Percentiles rank a stretch among this genome's conserved stretches.
These are phyloP conservation scores for Ogataea sp. DNA, from an alignment of 805 yeast genomes.

Conservation along the genomic window DNA sequence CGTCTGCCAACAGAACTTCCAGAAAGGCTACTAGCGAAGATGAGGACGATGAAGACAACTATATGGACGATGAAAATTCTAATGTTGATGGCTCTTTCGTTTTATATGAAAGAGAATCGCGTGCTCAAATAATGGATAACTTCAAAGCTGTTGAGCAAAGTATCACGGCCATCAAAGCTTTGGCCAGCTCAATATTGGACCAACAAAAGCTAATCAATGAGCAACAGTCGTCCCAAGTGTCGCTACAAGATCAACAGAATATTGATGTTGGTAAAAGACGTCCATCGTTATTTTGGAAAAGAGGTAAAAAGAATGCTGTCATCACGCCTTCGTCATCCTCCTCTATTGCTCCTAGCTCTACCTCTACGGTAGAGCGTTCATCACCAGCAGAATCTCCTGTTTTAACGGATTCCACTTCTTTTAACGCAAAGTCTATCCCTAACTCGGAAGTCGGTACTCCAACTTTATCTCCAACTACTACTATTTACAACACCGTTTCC, in stretches of 20 bases:
- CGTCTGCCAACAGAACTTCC: too few species aligned
- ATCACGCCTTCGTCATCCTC: not conserved
- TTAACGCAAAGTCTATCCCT: not conserved
- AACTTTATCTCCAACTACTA: not conserved
- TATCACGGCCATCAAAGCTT: slow-evolving; percentile 9
- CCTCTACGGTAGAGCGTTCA: not conserved
- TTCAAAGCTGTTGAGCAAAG: slow-evolving; percentile 10
- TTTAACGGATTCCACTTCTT: not conserved
- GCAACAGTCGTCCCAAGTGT: not conserved
- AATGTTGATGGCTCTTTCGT: slow-evolving; percentile 9
- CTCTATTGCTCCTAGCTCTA: not conserved
- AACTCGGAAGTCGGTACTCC: not conserved
- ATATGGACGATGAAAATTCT: too few species aligned
- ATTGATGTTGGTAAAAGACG: slow-evolving; percentile 4
- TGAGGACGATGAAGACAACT: slow-evolving; percentile 3
- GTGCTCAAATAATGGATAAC: slow-evolving; percentile 5
- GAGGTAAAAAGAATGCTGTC: slow-evolving; percentile 6
- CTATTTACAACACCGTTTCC: not conserved
- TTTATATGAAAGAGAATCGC: not conserved
- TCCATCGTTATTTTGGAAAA: slow-evolving; percentile 16
- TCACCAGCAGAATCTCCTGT: not conserved
- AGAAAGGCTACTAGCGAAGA: not conserved
- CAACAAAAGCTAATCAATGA: not conserved
- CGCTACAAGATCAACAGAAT: too few species aligned
- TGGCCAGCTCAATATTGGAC: slow-evolving; percentile 4